Conservation (phyloP, 2,329 filamentous ascomycete genomes). For the Botryosphaeria dothidea region DNA sequence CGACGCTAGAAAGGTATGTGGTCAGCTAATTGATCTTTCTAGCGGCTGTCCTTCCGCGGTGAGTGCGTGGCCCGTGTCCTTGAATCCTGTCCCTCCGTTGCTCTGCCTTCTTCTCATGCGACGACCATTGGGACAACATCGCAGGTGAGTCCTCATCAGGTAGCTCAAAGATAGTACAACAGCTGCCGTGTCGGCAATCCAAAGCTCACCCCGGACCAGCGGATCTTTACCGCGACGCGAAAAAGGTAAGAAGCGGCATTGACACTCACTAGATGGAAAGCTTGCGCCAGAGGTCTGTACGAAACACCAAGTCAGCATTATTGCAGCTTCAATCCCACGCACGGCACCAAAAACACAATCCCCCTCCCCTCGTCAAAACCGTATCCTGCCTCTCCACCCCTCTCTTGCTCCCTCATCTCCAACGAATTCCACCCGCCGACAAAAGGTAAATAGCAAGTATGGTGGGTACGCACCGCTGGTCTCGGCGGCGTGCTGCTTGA, state of each 20-base stretch:
- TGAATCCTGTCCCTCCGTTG: not conserved
- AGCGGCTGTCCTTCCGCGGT: not conserved
- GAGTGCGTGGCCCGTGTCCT: not conserved
- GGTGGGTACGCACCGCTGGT: constrained; percentile 68
- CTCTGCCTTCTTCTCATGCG: not conserved
- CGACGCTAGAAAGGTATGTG: constrained; percentile 58
- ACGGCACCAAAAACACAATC: not conserved
- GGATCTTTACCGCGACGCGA: not conserved
- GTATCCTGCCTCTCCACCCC: not conserved
- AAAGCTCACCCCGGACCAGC: not conserved
- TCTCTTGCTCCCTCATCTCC: constrained; percentile 25
- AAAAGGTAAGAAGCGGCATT: not conserved
- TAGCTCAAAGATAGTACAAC: not conserved
- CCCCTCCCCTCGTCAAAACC: not conserved
- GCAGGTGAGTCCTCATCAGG: not conserved
- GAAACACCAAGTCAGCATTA: constrained; percentile 12
- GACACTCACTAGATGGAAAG: constrained; percentile 86
- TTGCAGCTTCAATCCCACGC: not conserved
- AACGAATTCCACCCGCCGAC: not conserved
- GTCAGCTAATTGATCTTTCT: not conserved
- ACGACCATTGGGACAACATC: not conserved
- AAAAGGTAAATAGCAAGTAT: not conserved
- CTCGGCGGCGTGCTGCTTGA: constrained; percentile 84
- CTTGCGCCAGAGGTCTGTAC: constrained; percentile 87
- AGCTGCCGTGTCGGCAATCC: not conserved